Base-by-base conservation (phyloP, 2,329 filamentous ascomycete genomes). In the Talaromyces rugulosus region DNA sequence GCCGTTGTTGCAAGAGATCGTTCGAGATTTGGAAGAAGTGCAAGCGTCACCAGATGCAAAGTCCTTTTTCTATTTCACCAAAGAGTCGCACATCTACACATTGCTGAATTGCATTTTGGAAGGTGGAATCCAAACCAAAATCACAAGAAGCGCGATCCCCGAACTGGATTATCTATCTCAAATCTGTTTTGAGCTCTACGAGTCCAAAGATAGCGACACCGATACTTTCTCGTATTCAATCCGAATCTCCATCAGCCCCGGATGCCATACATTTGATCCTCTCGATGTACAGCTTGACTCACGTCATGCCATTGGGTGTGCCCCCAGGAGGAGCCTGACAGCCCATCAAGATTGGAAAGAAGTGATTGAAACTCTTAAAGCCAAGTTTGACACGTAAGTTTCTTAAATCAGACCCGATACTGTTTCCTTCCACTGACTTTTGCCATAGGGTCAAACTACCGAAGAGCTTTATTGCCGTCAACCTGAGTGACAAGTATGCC, bases 21-120 rank as follows among this genome's bases (percentile, higher is more conserved):
- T 99, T 6, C 90, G 93, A 71, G 94, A 99, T 70, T 83, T 99
- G 2, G 96, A 99, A 78, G 93, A 98, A 77, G 92, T 98, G 76
- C 95, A 99, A 77, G 94, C 95, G 3, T 96, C 91, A 0, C 89
- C 94, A 59, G 91, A 96, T 67, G 92, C 93, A 52, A 97, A 97
- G 74, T 94, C 90, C 1, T 98, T 98, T 81, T 91, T 98, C 78
- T 99, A 99, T 80, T 99, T 99, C 77, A 99, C 95, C 66, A 99
- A 99, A 77, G 95, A 99, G 77, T 96, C 92, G 0, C 95, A 99
- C 75, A 97, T 99, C 66, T 99, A 99, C 79, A 99, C 95, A 5
- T 84, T 99, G 5, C 85, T 99, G 62, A 99, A 99, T 76, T 98
- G 94, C 75, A 98, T 99, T 68, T 85, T 99, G 30, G 95, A 99